Percentiles rank a stretch among this genome's conserved stretches.
Conservation (phyloP, 2,329 filamentous ascomycete genomes). For the Dactylellina sp. region DNA sequence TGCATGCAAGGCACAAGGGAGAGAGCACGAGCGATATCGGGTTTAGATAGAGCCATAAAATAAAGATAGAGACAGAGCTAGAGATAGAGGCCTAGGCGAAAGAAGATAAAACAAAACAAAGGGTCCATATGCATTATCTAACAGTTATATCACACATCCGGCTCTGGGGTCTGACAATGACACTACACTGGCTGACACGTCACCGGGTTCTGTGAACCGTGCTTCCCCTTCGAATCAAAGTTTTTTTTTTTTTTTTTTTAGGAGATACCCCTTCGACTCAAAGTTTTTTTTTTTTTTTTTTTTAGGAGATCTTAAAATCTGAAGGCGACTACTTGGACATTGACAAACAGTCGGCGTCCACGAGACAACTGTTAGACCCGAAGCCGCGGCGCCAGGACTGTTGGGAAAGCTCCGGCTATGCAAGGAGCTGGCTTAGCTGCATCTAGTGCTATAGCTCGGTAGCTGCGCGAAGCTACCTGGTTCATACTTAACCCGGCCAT, state of each 20-base stretch:
- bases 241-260: too few species aligned
- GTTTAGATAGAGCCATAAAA: neutral
- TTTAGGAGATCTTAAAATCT: too few species aligned
- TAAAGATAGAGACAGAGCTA: too few species aligned
- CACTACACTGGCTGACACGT: conserved; percentile 11
- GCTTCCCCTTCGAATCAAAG: neutral
- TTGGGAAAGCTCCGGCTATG: conserved; percentile 14
- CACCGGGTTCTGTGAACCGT: neutral
- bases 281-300: too few species aligned
- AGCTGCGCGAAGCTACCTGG: conserved; percentile 6
- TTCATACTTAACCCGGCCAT: neutral
- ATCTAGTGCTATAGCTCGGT: conserved; percentile 9
- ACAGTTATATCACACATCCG: neutral
- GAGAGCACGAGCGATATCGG: conserved; percentile 4
- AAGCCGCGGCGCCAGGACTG: conserved; percentile 9
- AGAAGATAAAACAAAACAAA: neutral
- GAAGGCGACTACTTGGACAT: too few species aligned
- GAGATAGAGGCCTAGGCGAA: too few species aligned
- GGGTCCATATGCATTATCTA: neutral
- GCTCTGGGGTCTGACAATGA: neutral
- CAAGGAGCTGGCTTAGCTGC: neutral
- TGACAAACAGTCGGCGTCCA: too few species aligned
- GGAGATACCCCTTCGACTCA: neutral
- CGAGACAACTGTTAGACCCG: conserved; percentile 7
- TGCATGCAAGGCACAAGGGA: neutral